Percentiles rank a stretch among this genome's conserved stretches.
Conservation (phyloP, 176 grass and related monocot genomes). For the Phragmites australis region DNA sequence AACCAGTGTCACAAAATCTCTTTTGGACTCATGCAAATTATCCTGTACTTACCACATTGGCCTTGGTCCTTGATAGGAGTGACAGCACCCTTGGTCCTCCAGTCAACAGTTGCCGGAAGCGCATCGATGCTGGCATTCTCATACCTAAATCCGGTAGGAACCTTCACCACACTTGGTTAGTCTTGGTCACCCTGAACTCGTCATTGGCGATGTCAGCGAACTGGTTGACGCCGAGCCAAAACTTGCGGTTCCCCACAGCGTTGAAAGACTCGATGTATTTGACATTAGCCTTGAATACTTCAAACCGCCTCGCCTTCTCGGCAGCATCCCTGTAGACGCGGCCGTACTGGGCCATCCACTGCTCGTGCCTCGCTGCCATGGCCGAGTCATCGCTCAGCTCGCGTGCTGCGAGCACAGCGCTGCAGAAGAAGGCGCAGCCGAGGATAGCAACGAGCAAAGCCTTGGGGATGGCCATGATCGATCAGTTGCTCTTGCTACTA, state of each 20-base stretch:
- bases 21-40: not conserved
- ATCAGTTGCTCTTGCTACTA: not conserved
- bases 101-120: not conserved
- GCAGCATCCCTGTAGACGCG: slow-evolving; percentile 4
- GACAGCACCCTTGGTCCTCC: slow-evolving; percentile 15
- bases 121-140: not conserved
- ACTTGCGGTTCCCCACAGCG: not conserved
- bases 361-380: not conserved
- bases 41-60: slow-evolving; percentile 7
- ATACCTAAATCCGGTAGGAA: not conserved
- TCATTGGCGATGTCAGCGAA: slow-evolving; percentile 14
- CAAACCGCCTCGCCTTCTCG: not conserved
- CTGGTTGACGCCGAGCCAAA: slow-evolving; percentile 13
- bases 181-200: not conserved
- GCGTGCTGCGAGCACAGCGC: not conserved
- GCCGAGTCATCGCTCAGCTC: not conserved
- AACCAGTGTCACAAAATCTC: no score
- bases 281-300: slow-evolving; percentile 27
- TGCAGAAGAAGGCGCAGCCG: not conserved
- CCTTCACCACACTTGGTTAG: not conserved
- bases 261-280: slow-evolving; percentile 26
- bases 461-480: not conserved
- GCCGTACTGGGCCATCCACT: not conserved
- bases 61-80: slow-evolving; percentile 27
- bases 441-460: not conserved